These are phyloP conservation scores for Hyphopichia burtonii DNA, from an alignment of 1,139 yeast species.

Conservation along the genomic window DNA sequence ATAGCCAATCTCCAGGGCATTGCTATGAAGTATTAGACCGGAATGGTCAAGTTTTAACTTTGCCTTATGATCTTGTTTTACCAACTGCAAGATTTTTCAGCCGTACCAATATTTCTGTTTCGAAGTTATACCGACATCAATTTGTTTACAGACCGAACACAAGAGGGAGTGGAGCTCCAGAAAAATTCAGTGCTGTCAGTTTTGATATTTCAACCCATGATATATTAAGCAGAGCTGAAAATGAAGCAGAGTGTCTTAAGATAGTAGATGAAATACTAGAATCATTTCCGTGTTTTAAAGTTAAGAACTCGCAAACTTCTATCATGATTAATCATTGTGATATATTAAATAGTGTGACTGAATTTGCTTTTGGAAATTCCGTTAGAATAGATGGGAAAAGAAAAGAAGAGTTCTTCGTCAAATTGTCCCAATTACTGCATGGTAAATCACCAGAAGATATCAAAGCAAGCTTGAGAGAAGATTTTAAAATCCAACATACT, in stretches of 20 bases:
- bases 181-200: slow-evolving; percentile 75
- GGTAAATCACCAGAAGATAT: slow-evolving; percentile 67
- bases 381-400: slow-evolving; percentile 65
- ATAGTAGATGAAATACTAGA: slow-evolving; percentile 72
- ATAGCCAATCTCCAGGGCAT: slow-evolving; percentile 59
- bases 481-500: slow-evolving; percentile 75
- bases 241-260: slow-evolving; percentile 87
- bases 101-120: slow-evolving; percentile 51
- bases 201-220: slow-evolving; percentile 74
- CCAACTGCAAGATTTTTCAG: slow-evolving; percentile 88
- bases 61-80: slow-evolving; percentile 84
- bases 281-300: slow-evolving; percentile 62
- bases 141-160: slow-evolving; percentile 72
- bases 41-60: slow-evolving; percentile 81
- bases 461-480: slow-evolving; percentile 63
- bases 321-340: slow-evolving; percentile 79
- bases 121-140: slow-evolving; percentile 72
- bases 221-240: slow-evolving; percentile 38
- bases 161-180: slow-evolving; percentile 64
- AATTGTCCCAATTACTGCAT: slow-evolving; percentile 74
- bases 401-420: slow-evolving; percentile 62
- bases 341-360: slow-evolving; percentile 62
- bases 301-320: slow-evolving; percentile 43
- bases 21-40: slow-evolving; percentile 81
- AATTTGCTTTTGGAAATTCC: slow-evolving; percentile 66